Evolutionary conservation across 306 rosid genomes (phyloP).

Genomic region (Dalbergia oliveri): DNA sequence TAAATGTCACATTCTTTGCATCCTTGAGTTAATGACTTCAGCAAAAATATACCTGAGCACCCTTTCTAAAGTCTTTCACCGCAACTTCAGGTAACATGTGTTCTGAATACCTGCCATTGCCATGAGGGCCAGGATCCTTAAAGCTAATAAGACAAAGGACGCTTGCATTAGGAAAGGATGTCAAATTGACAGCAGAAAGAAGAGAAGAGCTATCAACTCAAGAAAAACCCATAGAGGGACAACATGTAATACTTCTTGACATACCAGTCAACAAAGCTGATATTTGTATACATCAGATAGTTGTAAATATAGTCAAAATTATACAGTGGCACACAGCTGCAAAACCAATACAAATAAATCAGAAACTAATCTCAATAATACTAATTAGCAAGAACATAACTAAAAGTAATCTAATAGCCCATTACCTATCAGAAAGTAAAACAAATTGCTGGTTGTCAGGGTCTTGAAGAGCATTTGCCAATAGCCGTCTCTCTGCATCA

Average conservation of each 20-base stretch:
- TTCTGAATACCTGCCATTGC: conserved; percentile 93
- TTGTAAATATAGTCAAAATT: conserved; percentile 81
- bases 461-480: conserved; percentile 92
- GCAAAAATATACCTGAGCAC: conserved; percentile 86
- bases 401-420: conserved; percentile 39
- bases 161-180: conserved; percentile 35
- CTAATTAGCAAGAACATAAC: conserved; percentile 36
- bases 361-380: conserved; percentile 47
- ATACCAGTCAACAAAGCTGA: conserved; percentile 97
- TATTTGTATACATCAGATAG: conserved; percentile 79
- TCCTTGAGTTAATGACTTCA: conserved; percentile 29
- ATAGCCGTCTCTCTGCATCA: conserved; percentile 94
- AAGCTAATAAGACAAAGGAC: conserved; percentile 63
- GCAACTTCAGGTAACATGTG: conserved; percentile 97
- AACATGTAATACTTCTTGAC: conserved; percentile 39
- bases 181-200: conserved; percentile 33
- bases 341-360: conserved; percentile 50
- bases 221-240: conserved; percentile 1
- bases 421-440: conserved; percentile 94
- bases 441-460: conserved; percentile 91
- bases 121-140: conserved; percentile 98
- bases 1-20: conserved; percentile 32
- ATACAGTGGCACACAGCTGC: conserved; percentile 95
- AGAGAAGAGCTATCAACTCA: conserved; percentile 25
- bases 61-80: conserved; percentile 94